Conservation (phyloP, 495 filamentous ascomycete species). For the Talaromyces wortmannii region DNA sequence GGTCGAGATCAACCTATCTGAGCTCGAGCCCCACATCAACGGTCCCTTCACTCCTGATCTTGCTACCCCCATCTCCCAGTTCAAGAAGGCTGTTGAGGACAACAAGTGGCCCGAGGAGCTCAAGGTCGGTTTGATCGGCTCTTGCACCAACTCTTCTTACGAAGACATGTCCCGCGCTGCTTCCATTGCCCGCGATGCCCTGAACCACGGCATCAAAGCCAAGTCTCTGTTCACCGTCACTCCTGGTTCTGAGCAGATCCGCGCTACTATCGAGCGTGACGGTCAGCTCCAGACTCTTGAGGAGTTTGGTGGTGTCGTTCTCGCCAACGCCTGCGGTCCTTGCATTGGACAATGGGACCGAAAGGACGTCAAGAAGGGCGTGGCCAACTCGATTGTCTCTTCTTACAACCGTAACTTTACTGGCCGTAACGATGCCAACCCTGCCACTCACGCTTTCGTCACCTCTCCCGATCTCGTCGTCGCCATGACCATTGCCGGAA, state of each 20-base stretch:
- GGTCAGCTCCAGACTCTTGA: slow-evolving; percentile 95
- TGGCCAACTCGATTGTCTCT: slow-evolving; percentile 91
- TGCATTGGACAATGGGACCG: slow-evolving; percentile 90
- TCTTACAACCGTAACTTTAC: slow-evolving; percentile 99
- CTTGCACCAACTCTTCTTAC: slow-evolving; percentile 99
- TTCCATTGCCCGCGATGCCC: slow-evolving; percentile 89
- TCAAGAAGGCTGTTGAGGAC: slow-evolving; percentile 85
- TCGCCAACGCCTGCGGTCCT: slow-evolving; percentile 92
- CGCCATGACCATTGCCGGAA: slow-evolving; percentile 84
- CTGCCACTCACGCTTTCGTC: slow-evolving; percentile 96
- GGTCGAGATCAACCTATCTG: slow-evolving; percentile 88
- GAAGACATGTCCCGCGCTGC: slow-evolving; percentile 98
- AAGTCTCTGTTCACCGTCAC: slow-evolving; percentile 93
- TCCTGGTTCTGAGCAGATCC: slow-evolving; percentile 95
- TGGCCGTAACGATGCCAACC: slow-evolving; percentile 98
- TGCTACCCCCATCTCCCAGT: slow-evolving; percentile 95
- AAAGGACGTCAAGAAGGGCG: slow-evolving; percentile 91
- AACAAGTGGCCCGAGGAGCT: slow-evolving; percentile 97
- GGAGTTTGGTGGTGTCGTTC: slow-evolving; percentile 92
- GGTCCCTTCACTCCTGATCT: slow-evolving; percentile 99
- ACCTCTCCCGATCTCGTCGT: slow-evolving; percentile 96
- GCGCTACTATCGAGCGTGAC: slow-evolving; percentile 90
- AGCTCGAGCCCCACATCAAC: slow-evolving; percentile 98
- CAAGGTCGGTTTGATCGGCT: slow-evolving; percentile 89
- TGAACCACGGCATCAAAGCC: slow-evolving; percentile 89